Base-by-base conservation (phyloP, 2,329 filamentous ascomycete genomes). In the Orbilia blumenaviensis region DNA sequence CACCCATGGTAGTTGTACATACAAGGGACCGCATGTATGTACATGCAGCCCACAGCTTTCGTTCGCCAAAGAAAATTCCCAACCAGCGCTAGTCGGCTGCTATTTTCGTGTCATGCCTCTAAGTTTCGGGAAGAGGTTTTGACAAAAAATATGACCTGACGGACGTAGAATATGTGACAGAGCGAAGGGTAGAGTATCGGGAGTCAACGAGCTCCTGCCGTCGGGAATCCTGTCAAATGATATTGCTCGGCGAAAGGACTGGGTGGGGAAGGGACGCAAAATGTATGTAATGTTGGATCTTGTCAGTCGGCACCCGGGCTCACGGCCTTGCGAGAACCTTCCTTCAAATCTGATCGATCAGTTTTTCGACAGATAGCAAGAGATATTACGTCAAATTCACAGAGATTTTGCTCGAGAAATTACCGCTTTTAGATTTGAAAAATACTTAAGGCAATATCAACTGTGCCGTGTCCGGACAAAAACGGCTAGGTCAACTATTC, bases 321-420 rank as follows among this genome's bases (percentile, higher is more conserved):
- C 21, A n/a, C 32, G 34, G 9, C 34, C 36, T 16, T 34, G 44
- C 21, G n/a, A 41, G 23, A 7, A n/a, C 41, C 12, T 29, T 16
- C 38, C 21, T 7, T n/a, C n/a, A 27, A 69, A 62, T 25, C 18
- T 63, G 34, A 62, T 46, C 42, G 29, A 67, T 63, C 54, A 63
- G 44, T 38, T 64, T 62, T 41, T 8, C 21, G 6, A 62, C 52
- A 25, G 36, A 63, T 44, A 50, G 25, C 25, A 58, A 18, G 36
- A 56, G 4, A 36, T 34, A 54, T 68, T 75, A 63, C 56, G 63
- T 75, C 63, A 64, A 68, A 54, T 48, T 54, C 27, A 50, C 18
- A 58, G 44, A 46, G 38, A 50, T 54, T 29, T 61, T 41, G 34
- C 27, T 36, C 48, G 10, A 56, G 12, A 58, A 66, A 50, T 58